Percentiles rank a stretch among this genome's conserved stretches.
phyloP scores from a whole-genome alignment of 176 grass and related monocot genomes.

The Pontederia paniculata region DNA sequence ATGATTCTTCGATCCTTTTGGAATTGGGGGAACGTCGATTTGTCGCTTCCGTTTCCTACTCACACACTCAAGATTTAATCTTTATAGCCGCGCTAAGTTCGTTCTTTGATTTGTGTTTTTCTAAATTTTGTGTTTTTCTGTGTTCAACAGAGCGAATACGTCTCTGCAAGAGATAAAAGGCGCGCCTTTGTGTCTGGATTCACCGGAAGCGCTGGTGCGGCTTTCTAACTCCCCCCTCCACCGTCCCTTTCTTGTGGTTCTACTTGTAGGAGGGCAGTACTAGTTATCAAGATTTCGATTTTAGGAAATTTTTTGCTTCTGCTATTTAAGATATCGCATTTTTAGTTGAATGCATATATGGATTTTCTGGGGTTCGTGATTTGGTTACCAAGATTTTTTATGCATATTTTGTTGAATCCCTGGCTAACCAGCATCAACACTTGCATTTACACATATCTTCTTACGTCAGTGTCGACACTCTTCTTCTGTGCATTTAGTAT shows the following conservation, averaged over 20 bases:
- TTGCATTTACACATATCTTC: neutral
- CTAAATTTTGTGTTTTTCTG: neutral
- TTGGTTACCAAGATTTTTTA: too few relatives aligned
- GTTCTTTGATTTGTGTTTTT: neutral
- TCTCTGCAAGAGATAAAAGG: constrained; percentile 87
- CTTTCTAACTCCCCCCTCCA: neutral
- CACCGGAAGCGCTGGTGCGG: constrained; percentile 74
- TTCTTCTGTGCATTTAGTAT: neutral
- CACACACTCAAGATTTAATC: neutral
- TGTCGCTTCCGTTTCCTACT: neutral
- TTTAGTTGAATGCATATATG: too few relatives aligned
- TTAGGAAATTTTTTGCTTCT: neutral
- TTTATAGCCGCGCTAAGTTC: too few relatives aligned
- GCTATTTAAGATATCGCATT: too few relatives aligned
- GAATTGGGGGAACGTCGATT: neutral
- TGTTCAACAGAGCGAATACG: constrained; percentile 75
- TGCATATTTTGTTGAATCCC: too few relatives aligned
- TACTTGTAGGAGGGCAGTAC: neutral
- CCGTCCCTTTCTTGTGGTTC: neutral
- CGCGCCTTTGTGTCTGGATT: constrained; percentile 77
- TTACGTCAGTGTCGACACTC: neutral
- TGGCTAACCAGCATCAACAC: too few relatives aligned
- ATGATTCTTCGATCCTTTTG: neutral
- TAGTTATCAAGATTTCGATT: neutral
- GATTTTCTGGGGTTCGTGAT: too few relatives aligned